Base-by-base conservation (phyloP, 306 rosid genomes). In the Adenanthera pavonina region DNA sequence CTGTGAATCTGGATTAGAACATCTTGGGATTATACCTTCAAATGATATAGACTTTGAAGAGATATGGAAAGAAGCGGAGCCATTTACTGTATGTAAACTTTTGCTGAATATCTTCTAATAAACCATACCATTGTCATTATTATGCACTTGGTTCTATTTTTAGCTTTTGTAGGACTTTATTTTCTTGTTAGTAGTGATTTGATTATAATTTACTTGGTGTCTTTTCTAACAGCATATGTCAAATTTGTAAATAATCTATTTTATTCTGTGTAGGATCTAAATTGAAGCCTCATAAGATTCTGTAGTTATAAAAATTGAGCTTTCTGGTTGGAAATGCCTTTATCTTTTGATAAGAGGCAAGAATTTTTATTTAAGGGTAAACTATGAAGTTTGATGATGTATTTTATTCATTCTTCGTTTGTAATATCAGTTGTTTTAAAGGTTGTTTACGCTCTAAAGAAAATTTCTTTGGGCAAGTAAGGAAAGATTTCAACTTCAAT, bases 31-130 rank as follows among this genome's bases (percentile, higher is more conserved):
- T 41, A 10, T 86, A 82, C 81, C 84, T 68, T 85, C 74, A 79
- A 75, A 74, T 78, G 88, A 87, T 69, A 78, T 81, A 71, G 85
- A 89, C 81, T 86, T 86, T 60, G 78, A 76, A 78, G 85, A 69
- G 80, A 85, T 83, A 81, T 95, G 99, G 99, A 83, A 81, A 85
- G 91, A 92, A 89, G 89, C 86, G 43, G 88, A 90, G 78, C 92
- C 92, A 68, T 88, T 82, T 83, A 33, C 76, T 48, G 98, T 92
- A 88, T 4, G 94, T 88, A 65, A 40, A 83, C 51, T 75, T 78
- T 53, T 40, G 56, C 70, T 59, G 56, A 84, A 30, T 70, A 73
- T 74, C 78, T 44, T 62, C 17, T 79, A 47, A 20, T 78, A 72
- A 70, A 72, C 76, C 7, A 36, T 71, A 74, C 56, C 72, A 6